phyloP scores from a whole-genome alignment of 441 rosid genomes.

The Geranium incanum region DNA sequence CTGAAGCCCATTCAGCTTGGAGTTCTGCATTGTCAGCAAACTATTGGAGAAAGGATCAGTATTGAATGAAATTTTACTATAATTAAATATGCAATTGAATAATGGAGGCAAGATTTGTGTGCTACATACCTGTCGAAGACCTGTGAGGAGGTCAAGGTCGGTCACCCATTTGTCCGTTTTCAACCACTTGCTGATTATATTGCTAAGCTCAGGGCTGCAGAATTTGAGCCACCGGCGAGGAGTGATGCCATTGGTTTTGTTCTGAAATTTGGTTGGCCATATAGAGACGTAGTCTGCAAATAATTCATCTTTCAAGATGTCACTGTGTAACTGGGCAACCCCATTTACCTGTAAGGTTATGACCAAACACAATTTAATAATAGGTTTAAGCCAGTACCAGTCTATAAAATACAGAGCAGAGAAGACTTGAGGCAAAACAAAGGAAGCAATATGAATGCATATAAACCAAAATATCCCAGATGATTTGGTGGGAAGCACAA shows the following conservation, averaged over 20 bases:
- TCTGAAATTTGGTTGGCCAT: constrained; percentile 93
- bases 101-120: background rate
- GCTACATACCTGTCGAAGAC: constrained; percentile 70
- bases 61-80: constrained; percentile 16
- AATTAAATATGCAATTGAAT: constrained; percentile 9
- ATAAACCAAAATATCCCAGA: background rate
- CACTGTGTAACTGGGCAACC: constrained; percentile 96
- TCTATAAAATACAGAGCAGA: constrained; percentile 6
- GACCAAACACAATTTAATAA: constrained; percentile 16
- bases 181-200: constrained; percentile 84
- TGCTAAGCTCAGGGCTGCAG: constrained; percentile 94
- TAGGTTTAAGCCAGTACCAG: background rate
- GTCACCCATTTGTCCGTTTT: constrained; percentile 86
- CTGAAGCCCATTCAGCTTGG: constrained; percentile 90
- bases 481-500: constrained; percentile 2
- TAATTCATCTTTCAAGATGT: constrained; percentile 77
- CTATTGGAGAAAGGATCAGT: constrained; percentile 41
- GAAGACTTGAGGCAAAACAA: constrained; percentile 7
- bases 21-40: constrained; percentile 66
- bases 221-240: constrained; percentile 94
- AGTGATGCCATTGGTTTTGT: constrained; percentile 94
- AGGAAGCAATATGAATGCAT: background rate
- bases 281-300: constrained; percentile 88
- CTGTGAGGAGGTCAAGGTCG: constrained; percentile 73
- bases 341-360: constrained; percentile 72